Evolutionary conservation across 345 rosid genomes (phyloP).

Genomic region (Aquilaria malaccensis): DNA sequence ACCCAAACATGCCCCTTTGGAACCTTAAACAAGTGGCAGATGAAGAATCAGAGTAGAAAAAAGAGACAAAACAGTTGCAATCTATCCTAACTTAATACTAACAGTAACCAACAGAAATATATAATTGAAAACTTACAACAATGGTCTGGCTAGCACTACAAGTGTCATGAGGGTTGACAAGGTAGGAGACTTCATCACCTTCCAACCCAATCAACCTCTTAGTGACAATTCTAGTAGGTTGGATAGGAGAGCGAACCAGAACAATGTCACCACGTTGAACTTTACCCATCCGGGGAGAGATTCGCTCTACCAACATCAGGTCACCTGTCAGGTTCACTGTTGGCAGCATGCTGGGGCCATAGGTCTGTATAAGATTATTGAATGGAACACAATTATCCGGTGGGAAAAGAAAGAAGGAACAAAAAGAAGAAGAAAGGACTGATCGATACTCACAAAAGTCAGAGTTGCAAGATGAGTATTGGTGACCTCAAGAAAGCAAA

Average conservation of each 20-base stretch:
- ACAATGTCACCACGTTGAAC: conserved; percentile 61
- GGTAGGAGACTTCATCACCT: conserved; percentile 50
- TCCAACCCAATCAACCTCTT: conserved; percentile 61
- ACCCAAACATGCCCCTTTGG: conserved; percentile 72
- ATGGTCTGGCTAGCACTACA: conserved; percentile 25
- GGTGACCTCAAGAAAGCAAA: conserved; percentile 48
- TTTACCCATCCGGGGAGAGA: conserved; percentile 36
- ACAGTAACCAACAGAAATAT: not conserved
- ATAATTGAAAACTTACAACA: conserved; percentile 30
- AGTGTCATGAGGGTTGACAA: conserved; percentile 35
- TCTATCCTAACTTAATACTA: not conserved
- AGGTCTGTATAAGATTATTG: conserved; percentile 24
- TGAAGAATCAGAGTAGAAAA: not conserved
- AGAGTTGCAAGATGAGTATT: conserved; percentile 34
- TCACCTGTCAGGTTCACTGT: conserved; percentile 46
- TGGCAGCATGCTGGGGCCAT: conserved; percentile 80
- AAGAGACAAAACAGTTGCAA: not conserved
- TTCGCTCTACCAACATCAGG: conserved; percentile 43
- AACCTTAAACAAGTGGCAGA: conserved; percentile 35
- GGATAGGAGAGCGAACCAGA: conserved; percentile 45
- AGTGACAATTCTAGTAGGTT: conserved; percentile 35
- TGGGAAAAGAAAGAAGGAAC: not conserved
- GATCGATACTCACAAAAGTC: conserved; percentile 29
- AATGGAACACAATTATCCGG: conserved; percentile 1
- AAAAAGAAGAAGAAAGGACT: not conserved